These are phyloP conservation scores for Rosa multiflora DNA, from an alignment of 306 rosid species.

Conservation along the genomic window DNA sequence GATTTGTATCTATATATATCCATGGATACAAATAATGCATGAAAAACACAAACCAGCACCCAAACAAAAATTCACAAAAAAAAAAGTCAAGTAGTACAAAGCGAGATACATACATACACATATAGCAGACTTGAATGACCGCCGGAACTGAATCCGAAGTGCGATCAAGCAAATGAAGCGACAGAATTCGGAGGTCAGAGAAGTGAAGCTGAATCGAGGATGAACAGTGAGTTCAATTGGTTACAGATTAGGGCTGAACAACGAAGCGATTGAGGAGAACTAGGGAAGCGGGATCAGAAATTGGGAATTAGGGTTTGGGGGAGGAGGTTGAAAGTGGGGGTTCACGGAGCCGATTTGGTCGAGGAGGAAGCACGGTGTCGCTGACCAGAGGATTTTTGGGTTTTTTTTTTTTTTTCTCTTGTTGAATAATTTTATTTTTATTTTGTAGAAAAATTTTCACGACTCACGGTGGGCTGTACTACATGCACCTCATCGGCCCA, in stretches of 20 bases:
- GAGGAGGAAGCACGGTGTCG: slow-evolving; percentile 64
- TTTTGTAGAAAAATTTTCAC: neutral
- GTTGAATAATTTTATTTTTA: neutral
- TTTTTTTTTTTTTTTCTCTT: neutral
- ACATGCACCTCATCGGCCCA: neutral
- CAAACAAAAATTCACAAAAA: neutral
- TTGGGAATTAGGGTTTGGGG: slow-evolving; percentile 59
- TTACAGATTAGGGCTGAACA: slow-evolving; percentile 8
- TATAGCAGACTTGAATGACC: slow-evolving; percentile 34
- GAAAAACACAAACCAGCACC: neutral
- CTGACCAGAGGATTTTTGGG: slow-evolving; percentile 41
- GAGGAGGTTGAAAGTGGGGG: neutral
- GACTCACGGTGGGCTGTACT: neutral
- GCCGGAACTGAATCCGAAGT: slow-evolving; percentile 30
- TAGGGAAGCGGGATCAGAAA: slow-evolving; percentile 26
- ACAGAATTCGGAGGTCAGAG: slow-evolving; percentile 8
- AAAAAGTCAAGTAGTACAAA: neutral
- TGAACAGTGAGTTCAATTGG: slow-evolving; percentile 20
- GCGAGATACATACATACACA: slow-evolving; percentile 16
- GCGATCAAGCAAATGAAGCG: slow-evolving; percentile 41
- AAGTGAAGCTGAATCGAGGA: slow-evolving; percentile 12
- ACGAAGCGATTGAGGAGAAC: slow-evolving; percentile 8
- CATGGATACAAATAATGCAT: neutral
- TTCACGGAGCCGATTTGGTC: slow-evolving; percentile 50
- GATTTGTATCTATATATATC: neutral